Base-by-base conservation (phyloP, 177 flowering plant species). In the Vitis hybrid region DNA sequence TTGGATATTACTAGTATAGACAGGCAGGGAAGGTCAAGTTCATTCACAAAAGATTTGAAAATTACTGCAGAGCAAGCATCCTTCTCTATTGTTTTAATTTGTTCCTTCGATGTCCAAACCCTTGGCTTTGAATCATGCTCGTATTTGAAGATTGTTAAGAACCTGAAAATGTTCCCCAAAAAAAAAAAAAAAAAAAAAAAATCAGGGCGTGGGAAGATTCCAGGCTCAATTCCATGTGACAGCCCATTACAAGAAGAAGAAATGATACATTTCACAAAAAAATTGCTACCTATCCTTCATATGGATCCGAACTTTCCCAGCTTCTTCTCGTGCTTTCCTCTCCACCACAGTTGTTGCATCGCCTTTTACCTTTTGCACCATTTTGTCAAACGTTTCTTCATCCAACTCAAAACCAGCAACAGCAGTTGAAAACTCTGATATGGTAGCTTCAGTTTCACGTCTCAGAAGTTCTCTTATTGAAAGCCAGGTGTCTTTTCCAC, bases 21-120 rank as follows among this genome's bases (percentile, higher is more conserved):
- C 52, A 18, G 48, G 26, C n/a, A 57, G 4, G 51, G 57, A 55
- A 18, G 9, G 29, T 11, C 10, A 62, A 56, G 11, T 55, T 58
- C 39, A n/a, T 39, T 51, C 12, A 66, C n/a, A 55, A 15, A 70
- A 53, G 2, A 29, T 2, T 19, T 1, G 31, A 5, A 64, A 51
- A 10, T 65, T 83, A 85, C 89, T 53, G 81, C 80, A 63, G 84
- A 51, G 18, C 82, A 84, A 16, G 89, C 91, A 55, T 73, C 76
- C 67, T 65, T 85, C 1, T 85, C 83, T 29, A 87, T 87, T 59
- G 75, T 33, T 62, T 79, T 70, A 51, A 87, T 79, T 68, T 87
- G 85, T 71, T 84, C 90, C 59, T 84, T 85, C 66, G 87, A 87
- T 16, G 87, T 85, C 90, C 90, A 87, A 75, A 81, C 78, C 72